phyloP scores from a whole-genome alignment of 2,329 filamentous ascomycete genomes.

The Pseudogymnoascus sp. region DNA sequence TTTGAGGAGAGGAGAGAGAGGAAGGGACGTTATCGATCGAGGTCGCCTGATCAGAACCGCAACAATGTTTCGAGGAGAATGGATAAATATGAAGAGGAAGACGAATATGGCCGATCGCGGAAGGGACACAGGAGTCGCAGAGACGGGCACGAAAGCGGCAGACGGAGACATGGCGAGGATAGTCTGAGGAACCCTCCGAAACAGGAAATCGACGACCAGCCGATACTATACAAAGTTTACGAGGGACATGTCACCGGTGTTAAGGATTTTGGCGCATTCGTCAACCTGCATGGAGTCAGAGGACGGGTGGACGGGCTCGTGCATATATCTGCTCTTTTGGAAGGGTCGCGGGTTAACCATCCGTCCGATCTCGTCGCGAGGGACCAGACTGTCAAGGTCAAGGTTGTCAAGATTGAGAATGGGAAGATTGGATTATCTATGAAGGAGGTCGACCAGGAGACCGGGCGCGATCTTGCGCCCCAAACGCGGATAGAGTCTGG shows the following conservation, averaged over 20 bases:
- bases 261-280: slow-evolving; percentile 93
- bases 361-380: slow-evolving; percentile 77
- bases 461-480: slow-evolving; percentile 73
- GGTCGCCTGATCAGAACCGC: slow-evolving; percentile 37
- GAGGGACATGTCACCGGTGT: slow-evolving; percentile 82
- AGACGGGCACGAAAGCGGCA: slow-evolving; percentile 31
- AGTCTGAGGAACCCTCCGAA: slow-evolving; percentile 57
- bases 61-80: slow-evolving; percentile 30
- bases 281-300: slow-evolving; percentile 77
- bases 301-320: slow-evolving; percentile 90
- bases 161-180: slow-evolving; percentile 38
- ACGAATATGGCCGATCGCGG: slow-evolving; percentile 47
- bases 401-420: slow-evolving; percentile 79
- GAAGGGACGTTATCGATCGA: slow-evolving; percentile 38
- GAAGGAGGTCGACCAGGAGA: slow-evolving; percentile 92
- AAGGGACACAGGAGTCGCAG: slow-evolving; percentile 29
- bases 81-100: slow-evolving; percentile 45
- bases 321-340: slow-evolving; percentile 80
- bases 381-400: slow-evolving; percentile 83
- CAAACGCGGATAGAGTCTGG: slow-evolving; percentile 74
- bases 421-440: slow-evolving; percentile 80
- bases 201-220: slow-evolving; percentile 70
- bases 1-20: slow-evolving; percentile 27
- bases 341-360: slow-evolving; percentile 80
- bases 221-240: slow-evolving; percentile 80